Percentiles rank a stretch among this genome's conserved stretches.
Evolutionary conservation across 1,284 basidiomycete species (phyloP).

Genomic region (Trametes hirsuta): DNA sequence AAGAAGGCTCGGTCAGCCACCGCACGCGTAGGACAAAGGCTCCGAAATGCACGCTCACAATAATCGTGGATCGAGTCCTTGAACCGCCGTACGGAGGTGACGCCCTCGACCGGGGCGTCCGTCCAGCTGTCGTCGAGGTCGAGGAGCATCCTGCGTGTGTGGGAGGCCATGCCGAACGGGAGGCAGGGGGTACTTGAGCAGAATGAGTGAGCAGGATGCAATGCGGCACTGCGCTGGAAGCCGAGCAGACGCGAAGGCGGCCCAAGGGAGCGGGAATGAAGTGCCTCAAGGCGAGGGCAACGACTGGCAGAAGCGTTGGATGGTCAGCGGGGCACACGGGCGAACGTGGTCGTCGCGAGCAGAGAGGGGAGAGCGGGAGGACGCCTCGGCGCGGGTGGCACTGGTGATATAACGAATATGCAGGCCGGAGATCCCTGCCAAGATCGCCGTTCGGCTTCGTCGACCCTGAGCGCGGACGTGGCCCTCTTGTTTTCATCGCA

Average conservation of each 20-base stretch:
- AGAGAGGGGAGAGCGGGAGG: too few relatives aligned
- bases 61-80: slow-evolving; percentile 44
- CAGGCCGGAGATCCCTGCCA: too few relatives aligned
- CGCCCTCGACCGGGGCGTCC: slow-evolving; percentile 10
- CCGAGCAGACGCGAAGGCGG: background rate
- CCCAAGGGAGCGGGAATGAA: too few relatives aligned
- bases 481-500: too few relatives aligned
- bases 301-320: too few relatives aligned
- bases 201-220: background rate
- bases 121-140: slow-evolving; percentile 18
- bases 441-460: too few relatives aligned
- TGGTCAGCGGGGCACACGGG: too few relatives aligned
- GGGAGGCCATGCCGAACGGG: background rate
- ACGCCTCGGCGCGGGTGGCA: too few relatives aligned
- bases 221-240: slow-evolving; percentile 9
- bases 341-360: too few relatives aligned
- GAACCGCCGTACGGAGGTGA: slow-evolving; percentile 17
- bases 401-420: too few relatives aligned
- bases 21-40: background rate
- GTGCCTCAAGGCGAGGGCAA: too few relatives aligned
- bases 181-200: background rate
- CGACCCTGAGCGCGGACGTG: too few relatives aligned
- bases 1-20: background rate
- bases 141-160: slow-evolving; percentile 21
- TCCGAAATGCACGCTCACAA: slow-evolving; percentile 37